phyloP scores from a whole-genome alignment of 2,329 filamentous ascomycete genomes.

The Epichloe baconii region DNA sequence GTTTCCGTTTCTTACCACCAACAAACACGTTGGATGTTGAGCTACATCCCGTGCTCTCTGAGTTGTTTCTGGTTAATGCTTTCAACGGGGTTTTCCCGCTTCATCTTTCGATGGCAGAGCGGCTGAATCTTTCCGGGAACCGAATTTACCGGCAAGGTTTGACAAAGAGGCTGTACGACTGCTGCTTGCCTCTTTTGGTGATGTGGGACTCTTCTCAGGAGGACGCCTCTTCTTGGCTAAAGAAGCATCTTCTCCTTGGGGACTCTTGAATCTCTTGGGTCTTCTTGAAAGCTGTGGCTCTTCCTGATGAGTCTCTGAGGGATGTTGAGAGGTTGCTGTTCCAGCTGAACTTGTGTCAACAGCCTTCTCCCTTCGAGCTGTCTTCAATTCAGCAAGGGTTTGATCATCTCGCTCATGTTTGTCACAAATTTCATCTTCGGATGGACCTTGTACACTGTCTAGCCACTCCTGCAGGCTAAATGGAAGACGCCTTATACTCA shows the following conservation, averaged over 20 bases:
- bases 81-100: not conserved
- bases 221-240: not conserved
- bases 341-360: not conserved
- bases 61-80: not conserved
- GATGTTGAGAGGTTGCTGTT: not conserved
- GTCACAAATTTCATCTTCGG: constrained; percentile 2
- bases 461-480: constrained; percentile 2
- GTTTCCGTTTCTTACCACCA: constrained; percentile 27
- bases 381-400: not conserved
- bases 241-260: not conserved
- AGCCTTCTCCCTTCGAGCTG: not conserved
- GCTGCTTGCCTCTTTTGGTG: not conserved
- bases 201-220: not conserved
- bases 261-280: not conserved
- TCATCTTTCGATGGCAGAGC: not conserved
- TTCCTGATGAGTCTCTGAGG: not conserved
- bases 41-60: not conserved
- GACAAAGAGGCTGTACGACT: not conserved
- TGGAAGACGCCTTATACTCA: constrained; percentile 4
- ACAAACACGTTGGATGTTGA: constrained; percentile 30
- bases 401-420: not conserved
- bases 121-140: not conserved
- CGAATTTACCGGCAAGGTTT: not conserved
- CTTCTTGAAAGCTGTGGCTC: not conserved
- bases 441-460: not conserved